phyloP scores from a whole-genome alignment of 345 rosid species.

The Citrus reticulata region DNA sequence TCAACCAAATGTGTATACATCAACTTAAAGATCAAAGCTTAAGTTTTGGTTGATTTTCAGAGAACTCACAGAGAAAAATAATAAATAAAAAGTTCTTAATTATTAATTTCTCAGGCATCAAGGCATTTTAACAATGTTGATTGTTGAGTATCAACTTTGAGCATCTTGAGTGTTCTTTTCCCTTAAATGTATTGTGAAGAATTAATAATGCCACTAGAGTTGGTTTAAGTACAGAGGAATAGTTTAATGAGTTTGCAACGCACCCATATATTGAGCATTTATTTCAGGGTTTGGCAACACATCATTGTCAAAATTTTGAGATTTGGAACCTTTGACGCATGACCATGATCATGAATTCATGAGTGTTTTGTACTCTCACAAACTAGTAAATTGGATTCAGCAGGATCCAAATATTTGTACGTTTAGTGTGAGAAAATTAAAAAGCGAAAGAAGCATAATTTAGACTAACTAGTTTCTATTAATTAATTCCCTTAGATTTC shows the following conservation, averaged over 20 bases:
- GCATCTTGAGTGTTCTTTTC: too few relatives aligned
- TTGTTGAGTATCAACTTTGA: too few relatives aligned
- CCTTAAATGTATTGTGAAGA: neutral
- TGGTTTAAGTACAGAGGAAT: neutral
- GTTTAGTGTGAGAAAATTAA: neutral
- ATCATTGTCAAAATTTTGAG: neutral
- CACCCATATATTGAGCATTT: neutral
- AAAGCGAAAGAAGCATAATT: neutral
- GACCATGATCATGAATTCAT: neutral
- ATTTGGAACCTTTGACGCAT: neutral
- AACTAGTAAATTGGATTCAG: neutral
- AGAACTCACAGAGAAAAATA: too few relatives aligned
- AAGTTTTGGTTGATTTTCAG: too few relatives aligned
- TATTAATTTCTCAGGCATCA: too few relatives aligned
- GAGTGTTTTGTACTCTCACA: neutral
- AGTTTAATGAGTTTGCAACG: neutral
- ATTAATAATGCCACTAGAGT: neutral
- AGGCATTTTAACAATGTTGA: too few relatives aligned
- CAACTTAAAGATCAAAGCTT: too few relatives aligned
- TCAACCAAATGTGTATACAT: too few relatives aligned
- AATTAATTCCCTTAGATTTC: neutral
- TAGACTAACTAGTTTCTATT: neutral
- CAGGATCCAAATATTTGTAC: neutral
- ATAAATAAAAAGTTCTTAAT: too few relatives aligned
- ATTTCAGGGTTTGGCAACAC: neutral